Conservation (phyloP, 2,329 filamentous ascomycete genomes). For the Fusarium sp. region DNA sequence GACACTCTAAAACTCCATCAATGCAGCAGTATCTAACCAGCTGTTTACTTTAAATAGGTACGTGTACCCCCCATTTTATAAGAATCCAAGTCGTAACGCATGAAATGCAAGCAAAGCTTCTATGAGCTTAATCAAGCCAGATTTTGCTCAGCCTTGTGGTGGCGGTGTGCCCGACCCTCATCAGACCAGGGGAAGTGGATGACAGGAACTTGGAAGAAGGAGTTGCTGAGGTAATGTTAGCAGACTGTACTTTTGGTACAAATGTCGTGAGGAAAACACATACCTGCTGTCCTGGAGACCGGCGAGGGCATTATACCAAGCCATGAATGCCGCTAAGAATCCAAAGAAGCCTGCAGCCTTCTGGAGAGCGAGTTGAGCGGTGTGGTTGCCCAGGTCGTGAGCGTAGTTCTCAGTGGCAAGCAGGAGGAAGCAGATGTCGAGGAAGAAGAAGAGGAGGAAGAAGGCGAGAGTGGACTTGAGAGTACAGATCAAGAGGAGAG, state of each 20-base stretch:
- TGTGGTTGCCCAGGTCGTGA: slow-evolving; percentile 64
- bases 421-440: slow-evolving; percentile 82
- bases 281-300: slow-evolving; percentile 82
- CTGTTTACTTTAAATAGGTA: neutral
- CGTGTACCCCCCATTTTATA: slow-evolving; percentile 22
- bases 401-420: slow-evolving; percentile 76
- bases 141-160: slow-evolving; percentile 57
- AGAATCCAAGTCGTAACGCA: slow-evolving; percentile 42
- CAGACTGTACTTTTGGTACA: neutral
- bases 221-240: slow-evolving; percentile 72
- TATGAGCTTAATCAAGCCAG: slow-evolving; percentile 39
- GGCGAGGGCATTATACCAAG: slow-evolving; percentile 90
- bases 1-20: slow-evolving; percentile 26
- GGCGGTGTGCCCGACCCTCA: slow-evolving; percentile 74
- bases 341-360: slow-evolving; percentile 85
- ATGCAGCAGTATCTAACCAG: slow-evolving; percentile 2
- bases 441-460: slow-evolving; percentile 82
- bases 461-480: slow-evolving; percentile 84
- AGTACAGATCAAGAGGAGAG: slow-evolving; percentile 80
- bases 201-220: slow-evolving; percentile 93
- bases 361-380: slow-evolving; percentile 66
- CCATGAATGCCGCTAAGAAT: slow-evolving; percentile 83
- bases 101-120: slow-evolving; percentile 31
- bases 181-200: slow-evolving; percentile 96
- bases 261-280: slow-evolving; percentile 46